Evolutionary conservation across 2,329 filamentous ascomycete species (phyloP), one percentile per base, ranked within the genome.

Genomic region (Zarea fungicola): DNA sequence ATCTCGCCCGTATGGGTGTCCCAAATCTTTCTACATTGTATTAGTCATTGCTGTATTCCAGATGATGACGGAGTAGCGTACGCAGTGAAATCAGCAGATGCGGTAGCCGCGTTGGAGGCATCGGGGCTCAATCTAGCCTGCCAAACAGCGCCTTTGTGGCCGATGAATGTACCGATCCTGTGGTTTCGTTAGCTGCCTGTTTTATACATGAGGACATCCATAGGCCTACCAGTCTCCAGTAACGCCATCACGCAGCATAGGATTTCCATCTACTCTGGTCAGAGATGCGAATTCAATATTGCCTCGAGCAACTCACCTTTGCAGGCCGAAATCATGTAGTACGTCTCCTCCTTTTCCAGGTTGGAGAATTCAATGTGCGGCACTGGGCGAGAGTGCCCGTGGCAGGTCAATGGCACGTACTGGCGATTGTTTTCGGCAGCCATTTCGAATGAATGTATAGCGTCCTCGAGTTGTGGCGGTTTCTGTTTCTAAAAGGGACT

Each of bases 111-210:
- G 41, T 90, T 84, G 22, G 82, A 83, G 35, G 90, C 89, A 70
- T 97, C 90, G 18, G 88, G 84, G 46, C 90, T 96, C 29, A 99
- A 77, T 59, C 91, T 83, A 47, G 91, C 89, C 72, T 96, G 91
- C 90, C 93, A 99, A 52, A 97, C 92, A 31, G 93, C 93, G 54
- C 93, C 93, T 71, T 99, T 97, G 74, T 99, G 93, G 34, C 93
- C 93, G 60, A 99, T 85, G 65, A 97, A 97, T 31, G 93, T 97
- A 42, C 93, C 93, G 59, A 97, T 97, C 88, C 89, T 95, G 65
- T n/a, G n/a, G n/a, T 84, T 80, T 42, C 84, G 84, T 87, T 53
- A 54, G 40, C 34, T 60, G n/a, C n/a, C n/a, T 56, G 4, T 29
- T 59, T 56, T 44, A 58, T 52, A 41, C 26, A 41, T 13, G 40